Base-by-base conservation (phyloP, 78 protist genomes). In the Polysphondylium violaceum region DNA sequence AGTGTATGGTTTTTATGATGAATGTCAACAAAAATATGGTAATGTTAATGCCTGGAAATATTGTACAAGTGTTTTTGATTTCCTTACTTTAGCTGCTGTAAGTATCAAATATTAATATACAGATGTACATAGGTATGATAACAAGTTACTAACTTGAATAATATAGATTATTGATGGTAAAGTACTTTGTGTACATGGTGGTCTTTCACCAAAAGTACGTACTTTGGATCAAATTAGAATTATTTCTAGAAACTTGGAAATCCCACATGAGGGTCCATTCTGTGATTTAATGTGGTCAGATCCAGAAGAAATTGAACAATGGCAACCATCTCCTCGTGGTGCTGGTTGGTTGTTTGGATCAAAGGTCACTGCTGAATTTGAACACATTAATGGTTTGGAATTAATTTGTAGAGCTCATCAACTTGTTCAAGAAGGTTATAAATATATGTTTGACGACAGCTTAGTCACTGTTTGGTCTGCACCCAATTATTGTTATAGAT, bases 401-500 rank as follows among this genome's bases (percentile, higher is more conserved):
- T 89, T 98, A 16, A 93, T 99, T 61, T 79, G 97, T 69, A 96
- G 99, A 11, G 99, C 99, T 14, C 99, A 98, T 69, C 99, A 98
- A 96, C 88, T 99, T n/a, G 98, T 98, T 71, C 97, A 91, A 77
- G 99, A 99, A 67, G 99, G 99, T 16, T 96, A 95, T 94, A 97
- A 97, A 83, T 98, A 96, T 88, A 86, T 88, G 95, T 99, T 98
- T 72, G 87, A 96, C 9, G 68, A 95, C 21, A 19, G 29, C 2
- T 94, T 98, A 8, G 99, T 98, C 23, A 98, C 99, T 11, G 99
- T 98, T 33, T 98, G 99, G 99, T 97, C 99, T 0, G 99, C 99
- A 16, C 99, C 99, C 31, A 98, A 98, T 94, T 98, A 98, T 95
- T 97, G 99, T 96, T 98, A 98, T 94, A 55, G 97, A 25, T 97